phyloP scores from a whole-genome alignment of 2,329 filamentous ascomycete species.

The Helotiales sp. region DNA sequence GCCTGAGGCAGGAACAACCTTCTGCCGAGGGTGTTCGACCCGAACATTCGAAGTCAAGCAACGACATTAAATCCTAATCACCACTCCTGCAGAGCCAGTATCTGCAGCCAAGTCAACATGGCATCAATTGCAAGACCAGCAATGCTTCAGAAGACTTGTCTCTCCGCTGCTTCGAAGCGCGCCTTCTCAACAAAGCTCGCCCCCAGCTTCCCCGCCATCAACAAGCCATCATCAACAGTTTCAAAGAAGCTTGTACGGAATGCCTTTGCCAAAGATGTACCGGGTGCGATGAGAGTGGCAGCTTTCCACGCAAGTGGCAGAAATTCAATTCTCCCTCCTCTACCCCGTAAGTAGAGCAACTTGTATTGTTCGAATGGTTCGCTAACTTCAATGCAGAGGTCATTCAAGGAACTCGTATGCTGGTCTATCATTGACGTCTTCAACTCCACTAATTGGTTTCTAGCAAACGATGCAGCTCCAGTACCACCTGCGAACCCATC shows the following conservation, averaged over 20 bases:
- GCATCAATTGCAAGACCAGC: constrained; percentile 57
- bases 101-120: constrained; percentile 47
- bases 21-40: constrained; percentile 28
- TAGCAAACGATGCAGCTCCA: constrained; percentile 85
- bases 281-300: constrained; percentile 60
- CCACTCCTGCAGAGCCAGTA: constrained; percentile 19
- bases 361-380: constrained; percentile 1
- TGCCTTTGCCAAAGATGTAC: constrained; percentile 49
- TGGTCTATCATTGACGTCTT: constrained; percentile 4
- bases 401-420: constrained; percentile 75
- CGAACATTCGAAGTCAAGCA: constrained; percentile 10
- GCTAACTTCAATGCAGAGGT: constrained; percentile 65
- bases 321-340: constrained; percentile 78
- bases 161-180: constrained; percentile 49
- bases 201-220: constrained; percentile 41
- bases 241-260: constrained; percentile 36
- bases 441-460: constrained; percentile 32
- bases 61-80: constrained; percentile 16
- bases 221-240: constrained; percentile 38
- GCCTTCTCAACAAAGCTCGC: constrained; percentile 49
- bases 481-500: constrained; percentile 73
- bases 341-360: constrained; percentile 71
- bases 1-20: constrained; percentile 14
- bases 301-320: constrained; percentile 86
- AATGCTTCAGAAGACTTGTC: constrained; percentile 53